These are phyloP conservation scores for Colletotrichum sp. DNA, from an alignment of 2,329 filamentous ascomycete species.

Conservation along the genomic window DNA sequence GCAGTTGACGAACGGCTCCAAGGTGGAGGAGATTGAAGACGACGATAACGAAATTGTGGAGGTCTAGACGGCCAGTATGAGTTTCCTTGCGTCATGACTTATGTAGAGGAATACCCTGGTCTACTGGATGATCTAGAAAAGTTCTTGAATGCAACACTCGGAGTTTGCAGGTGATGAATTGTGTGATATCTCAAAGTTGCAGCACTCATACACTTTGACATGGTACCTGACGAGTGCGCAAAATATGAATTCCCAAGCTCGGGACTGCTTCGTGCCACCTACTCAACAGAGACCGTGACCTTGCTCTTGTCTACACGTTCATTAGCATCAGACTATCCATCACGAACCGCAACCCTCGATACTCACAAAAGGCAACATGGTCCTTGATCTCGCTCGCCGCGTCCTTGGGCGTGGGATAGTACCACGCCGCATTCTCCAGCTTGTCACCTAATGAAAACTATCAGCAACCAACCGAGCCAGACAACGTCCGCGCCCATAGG, in stretches of 20 bases:
- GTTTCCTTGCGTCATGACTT: slow-evolving; percentile 12
- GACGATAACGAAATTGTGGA: slow-evolving; percentile 62
- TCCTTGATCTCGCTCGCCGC: slow-evolving; percentile 56
- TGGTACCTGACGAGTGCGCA: neutral
- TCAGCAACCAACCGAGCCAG: neutral
- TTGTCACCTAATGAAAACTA: slow-evolving; percentile 39
- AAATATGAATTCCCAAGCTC: neutral
- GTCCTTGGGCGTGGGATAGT: slow-evolving; percentile 56
- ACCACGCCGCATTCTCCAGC: slow-evolving; percentile 62
- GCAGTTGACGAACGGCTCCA: slow-evolving; percentile 47
- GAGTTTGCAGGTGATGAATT: neutral
- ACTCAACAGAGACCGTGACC: slow-evolving; percentile 28
- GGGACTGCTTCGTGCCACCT: neutral
- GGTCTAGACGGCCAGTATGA: slow-evolving; percentile 39
- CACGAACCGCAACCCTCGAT: neutral
- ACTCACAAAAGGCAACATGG: slow-evolving; percentile 64
- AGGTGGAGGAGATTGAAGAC: slow-evolving; percentile 48
- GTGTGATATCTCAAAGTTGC: neutral
- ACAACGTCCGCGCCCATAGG: neutral
- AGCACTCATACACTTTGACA: neutral
- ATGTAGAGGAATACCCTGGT: slow-evolving; percentile 21
- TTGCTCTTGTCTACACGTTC: slow-evolving; percentile 36
- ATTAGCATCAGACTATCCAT: slow-evolving; percentile 1
- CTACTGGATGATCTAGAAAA: neutral
- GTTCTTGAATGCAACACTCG: neutral